Conservation (phyloP, 768 basidiomycete species). For the Leccinum rimulosum region DNA sequence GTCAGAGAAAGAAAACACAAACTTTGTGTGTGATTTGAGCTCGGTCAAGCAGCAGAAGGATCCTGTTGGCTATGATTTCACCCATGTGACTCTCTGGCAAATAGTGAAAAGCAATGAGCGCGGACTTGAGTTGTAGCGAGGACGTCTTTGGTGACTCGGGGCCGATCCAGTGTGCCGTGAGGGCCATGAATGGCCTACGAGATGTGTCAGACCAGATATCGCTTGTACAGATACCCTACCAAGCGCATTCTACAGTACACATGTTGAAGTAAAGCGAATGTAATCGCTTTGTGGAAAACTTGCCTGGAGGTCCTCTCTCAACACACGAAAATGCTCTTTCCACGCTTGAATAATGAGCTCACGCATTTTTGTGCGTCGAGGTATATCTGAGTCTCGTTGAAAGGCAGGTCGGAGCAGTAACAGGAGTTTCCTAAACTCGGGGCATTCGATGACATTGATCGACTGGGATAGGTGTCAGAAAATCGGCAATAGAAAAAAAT, state of each 20-base stretch:
- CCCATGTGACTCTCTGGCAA: neutral
- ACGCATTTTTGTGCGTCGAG: too few relatives aligned
- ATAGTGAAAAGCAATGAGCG: neutral
- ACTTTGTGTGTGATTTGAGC: neutral
- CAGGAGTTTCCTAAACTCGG: too few relatives aligned
- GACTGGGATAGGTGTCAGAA: too few relatives aligned
- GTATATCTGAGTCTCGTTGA: too few relatives aligned
- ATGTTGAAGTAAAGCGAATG: too few relatives aligned
- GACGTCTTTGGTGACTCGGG: neutral
- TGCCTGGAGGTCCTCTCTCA: neutral
- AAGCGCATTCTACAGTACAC: neutral
- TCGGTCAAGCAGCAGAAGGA: neutral
- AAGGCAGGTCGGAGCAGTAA: too few relatives aligned
- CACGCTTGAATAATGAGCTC: neutral
- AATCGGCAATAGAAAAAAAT: too few relatives aligned
- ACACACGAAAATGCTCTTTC: neutral
- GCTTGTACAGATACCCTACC: neutral
- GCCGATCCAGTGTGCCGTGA: neutral
- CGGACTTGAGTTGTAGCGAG: neutral
- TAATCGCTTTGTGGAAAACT: neutral
- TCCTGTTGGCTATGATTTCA: neutral
- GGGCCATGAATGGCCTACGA: neutral
- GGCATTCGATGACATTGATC: too few relatives aligned
- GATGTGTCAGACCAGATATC: neutral
- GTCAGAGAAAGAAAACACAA: neutral